Evolutionary conservation across 306 rosid genomes (phyloP).

Genomic region (Cucumis cinereus): DNA sequence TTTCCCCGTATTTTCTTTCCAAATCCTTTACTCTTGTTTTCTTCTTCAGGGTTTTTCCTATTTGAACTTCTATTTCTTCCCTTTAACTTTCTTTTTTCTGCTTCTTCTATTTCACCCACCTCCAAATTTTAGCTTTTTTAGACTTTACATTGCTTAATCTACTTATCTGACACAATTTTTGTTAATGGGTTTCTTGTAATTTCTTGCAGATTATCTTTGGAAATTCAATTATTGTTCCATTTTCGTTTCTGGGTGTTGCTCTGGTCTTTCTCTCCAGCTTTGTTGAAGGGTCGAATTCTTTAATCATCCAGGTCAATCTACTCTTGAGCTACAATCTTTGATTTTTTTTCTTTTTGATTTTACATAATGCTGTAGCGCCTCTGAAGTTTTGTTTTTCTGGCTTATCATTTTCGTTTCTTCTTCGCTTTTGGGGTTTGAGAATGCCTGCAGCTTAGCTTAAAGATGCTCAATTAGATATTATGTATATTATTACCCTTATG

Average conservation of each 20-base stretch:
- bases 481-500: background rate
- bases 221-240: background rate
- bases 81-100: background rate
- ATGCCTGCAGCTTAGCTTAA: background rate
- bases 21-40: background rate
- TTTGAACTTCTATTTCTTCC: background rate
- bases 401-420: background rate
- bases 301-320: background rate
- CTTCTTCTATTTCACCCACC: background rate
- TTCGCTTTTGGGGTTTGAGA: slow-evolving; percentile 2
- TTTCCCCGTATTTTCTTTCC: background rate
- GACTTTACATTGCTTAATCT: background rate
- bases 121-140: background rate
- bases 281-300: background rate
- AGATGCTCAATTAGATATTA: background rate
- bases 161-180: background rate
- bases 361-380: background rate
- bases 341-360: background rate
- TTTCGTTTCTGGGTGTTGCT: background rate
- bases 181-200: background rate
- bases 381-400: background rate
- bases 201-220: background rate
- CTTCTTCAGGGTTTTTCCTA: background rate
- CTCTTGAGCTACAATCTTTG: background rate
- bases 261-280: background rate